Evolutionary conservation across 208 protist species (phyloP).

Genomic region (Crithidia acanthocephali): DNA sequence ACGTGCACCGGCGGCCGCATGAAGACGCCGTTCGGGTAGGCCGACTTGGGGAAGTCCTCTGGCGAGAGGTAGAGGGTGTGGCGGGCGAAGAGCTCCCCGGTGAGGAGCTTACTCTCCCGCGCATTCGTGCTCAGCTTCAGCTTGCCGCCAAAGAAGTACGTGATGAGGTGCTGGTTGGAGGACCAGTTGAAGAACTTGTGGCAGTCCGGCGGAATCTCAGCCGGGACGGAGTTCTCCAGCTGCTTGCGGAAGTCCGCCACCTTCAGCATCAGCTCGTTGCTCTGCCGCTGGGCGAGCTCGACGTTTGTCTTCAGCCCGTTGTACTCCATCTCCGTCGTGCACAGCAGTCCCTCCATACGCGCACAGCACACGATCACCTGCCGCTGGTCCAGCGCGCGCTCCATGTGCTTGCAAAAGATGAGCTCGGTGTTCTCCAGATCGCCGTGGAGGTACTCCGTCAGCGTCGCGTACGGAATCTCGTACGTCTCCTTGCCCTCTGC

Average conservation of each 20-base stretch:
- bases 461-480: conserved; percentile 83
- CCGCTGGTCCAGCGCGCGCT: conserved; percentile 74
- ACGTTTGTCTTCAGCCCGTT: conserved; percentile 93
- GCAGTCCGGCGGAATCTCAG: conserved; percentile 82
- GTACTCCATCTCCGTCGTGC: conserved; percentile 95
- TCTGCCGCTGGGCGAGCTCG: conserved; percentile 77
- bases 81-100: conserved; percentile 80
- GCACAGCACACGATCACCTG: conserved; percentile 83
- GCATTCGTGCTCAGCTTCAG: conserved; percentile 88
- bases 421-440: conserved; percentile 94
- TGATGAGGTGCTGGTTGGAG: conserved; percentile 89
- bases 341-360: conserved; percentile 92
- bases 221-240: conserved; percentile 78
- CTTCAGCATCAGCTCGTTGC: conserved; percentile 79
- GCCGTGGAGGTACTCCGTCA: conserved; percentile 89
- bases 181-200: conserved; percentile 94
- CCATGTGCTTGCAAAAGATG: conserved; percentile 92
- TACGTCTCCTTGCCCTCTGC: conserved; percentile 90
- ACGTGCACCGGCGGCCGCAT: conserved; percentile 84
- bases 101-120: conserved; percentile 79
- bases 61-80: conserved; percentile 75
- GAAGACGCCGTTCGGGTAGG: conserved; percentile 87
- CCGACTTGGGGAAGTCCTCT: conserved; percentile 34
- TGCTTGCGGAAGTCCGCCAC: conserved; percentile 63
- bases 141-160: conserved; percentile 91